Conservation (phyloP, 306 rosid genomes). For the Medicago ruthenica region DNA sequence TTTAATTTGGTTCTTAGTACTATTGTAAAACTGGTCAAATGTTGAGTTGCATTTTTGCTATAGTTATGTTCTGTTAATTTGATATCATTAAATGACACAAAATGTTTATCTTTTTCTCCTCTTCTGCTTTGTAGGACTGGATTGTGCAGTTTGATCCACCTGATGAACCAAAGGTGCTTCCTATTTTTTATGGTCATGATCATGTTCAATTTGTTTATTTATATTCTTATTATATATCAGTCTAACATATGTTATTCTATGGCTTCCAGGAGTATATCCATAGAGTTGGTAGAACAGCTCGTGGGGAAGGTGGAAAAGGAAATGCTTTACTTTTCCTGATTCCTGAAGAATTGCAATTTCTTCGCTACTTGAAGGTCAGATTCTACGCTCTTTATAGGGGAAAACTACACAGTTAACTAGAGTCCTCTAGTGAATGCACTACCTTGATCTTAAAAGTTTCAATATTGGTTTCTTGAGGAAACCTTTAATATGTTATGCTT, state of each 20-base stretch:
- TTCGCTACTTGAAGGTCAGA: slow-evolving; percentile 82
- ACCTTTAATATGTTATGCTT: neutral
- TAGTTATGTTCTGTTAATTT: slow-evolving; percentile 19
- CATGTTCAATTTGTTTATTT: neutral
- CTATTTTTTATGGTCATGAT: slow-evolving; percentile 19
- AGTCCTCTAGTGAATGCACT: slow-evolving; percentile 19
- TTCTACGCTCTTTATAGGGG: slow-evolving; percentile 7
- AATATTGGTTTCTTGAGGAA: slow-evolving; percentile 26
- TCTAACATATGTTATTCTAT: slow-evolving; percentile 18
- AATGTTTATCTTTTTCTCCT: slow-evolving; percentile 22
- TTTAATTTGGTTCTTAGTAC: neutral
- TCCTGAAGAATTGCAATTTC: slow-evolving; percentile 83
- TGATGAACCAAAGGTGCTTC: slow-evolving; percentile 88
- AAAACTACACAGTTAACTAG: slow-evolving; percentile 9
- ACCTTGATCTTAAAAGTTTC: slow-evolving; percentile 15
- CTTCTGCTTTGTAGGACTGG: slow-evolving; percentile 79
- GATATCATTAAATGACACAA: slow-evolving; percentile 5
- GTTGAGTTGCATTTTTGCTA: neutral
- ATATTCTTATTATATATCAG: slow-evolving; percentile 7
- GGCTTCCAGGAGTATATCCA: slow-evolving; percentile 87
- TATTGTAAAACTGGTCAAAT: neutral
- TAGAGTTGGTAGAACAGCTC: slow-evolving; percentile 99
- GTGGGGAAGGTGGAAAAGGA: slow-evolving; percentile 95
- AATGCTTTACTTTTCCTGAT: slow-evolving; percentile 83
- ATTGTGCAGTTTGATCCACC: slow-evolving; percentile 99